A percentile compares a stretch with the other conserved stretches of the same genome.
Conservation (phyloP, 148 eudicot species). For the Beta vulgaris region DNA sequence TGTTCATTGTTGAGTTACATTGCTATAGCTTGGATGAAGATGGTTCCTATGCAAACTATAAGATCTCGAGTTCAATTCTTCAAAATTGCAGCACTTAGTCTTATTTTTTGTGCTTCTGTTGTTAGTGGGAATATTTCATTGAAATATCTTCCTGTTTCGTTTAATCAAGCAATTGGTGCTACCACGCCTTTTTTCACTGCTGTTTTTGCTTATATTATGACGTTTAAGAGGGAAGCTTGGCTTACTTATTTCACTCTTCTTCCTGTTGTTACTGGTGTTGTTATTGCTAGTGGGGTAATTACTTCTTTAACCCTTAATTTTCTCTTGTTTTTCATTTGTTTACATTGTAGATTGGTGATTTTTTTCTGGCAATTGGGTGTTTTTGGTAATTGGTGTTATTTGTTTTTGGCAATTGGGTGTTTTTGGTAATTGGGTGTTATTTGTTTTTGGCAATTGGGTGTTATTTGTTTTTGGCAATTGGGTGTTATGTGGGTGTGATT, state of each 20-base stretch:
- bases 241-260: constrained; percentile 68
- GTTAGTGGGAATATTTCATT: constrained; percentile 75
- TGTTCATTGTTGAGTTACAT: constrained; percentile 80
- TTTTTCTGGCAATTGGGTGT: no score
- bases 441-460: not conserved
- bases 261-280: constrained; percentile 87
- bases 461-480: constrained; percentile 5
- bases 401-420: no score
- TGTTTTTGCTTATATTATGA: constrained; percentile 80
- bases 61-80: constrained; percentile 71
- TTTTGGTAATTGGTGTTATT: no score
- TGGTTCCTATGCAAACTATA: constrained; percentile 83
- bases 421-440: no score
- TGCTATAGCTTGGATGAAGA: constrained; percentile 84
- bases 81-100: constrained; percentile 68
- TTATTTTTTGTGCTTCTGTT: constrained; percentile 74
- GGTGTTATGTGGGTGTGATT: not conserved
- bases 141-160: constrained; percentile 72
- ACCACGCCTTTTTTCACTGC: constrained; percentile 93
- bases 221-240: constrained; percentile 85
- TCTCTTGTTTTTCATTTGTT: no score
- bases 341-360: no score
- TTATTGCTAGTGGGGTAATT: constrained; percentile 93
- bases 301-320: not conserved
- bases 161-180: constrained; percentile 90